These are phyloP conservation scores for Chaetoscypha palmicola DNA, from an alignment of 2,329 filamentous ascomycete genomes.

Conservation along the genomic window DNA sequence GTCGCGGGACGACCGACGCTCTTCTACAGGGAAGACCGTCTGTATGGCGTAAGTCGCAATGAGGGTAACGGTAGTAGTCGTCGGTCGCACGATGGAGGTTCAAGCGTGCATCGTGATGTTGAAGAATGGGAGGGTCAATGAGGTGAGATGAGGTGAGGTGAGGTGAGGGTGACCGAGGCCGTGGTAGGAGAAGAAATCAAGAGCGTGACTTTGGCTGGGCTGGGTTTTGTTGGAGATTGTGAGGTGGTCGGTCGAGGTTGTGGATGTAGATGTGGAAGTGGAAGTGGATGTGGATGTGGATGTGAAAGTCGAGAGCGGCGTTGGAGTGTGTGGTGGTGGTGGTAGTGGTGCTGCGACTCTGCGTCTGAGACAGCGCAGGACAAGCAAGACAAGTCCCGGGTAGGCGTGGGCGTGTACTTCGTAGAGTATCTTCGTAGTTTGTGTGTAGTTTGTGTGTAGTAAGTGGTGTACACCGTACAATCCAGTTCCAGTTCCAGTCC, in stretches of 20 bases:
- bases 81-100: conserved; percentile 23
- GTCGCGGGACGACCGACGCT: conserved; percentile 15
- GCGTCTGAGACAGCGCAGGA: not conserved
- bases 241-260: conserved; percentile 1
- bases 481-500: no score
- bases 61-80: conserved; percentile 10
- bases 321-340: not conserved
- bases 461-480: not conserved
- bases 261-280: not conserved
- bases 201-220: conserved; percentile 1
- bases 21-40: conserved; percentile 19
- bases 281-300: not conserved
- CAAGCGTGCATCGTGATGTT: conserved; percentile 26
- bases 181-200: not conserved
- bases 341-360: not conserved
- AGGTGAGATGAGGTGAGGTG: not conserved
- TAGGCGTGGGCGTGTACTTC: no score
- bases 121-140: not conserved
- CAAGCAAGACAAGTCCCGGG: not conserved
- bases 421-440: no score
- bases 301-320: not conserved
- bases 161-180: not conserved
- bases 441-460: no score
- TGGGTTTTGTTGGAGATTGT: conserved; percentile 4
- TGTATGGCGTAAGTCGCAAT: conserved; percentile 17